phyloP scores from a whole-genome alignment of 23 red algal genomes.

The Agarophyton chilense region DNA sequence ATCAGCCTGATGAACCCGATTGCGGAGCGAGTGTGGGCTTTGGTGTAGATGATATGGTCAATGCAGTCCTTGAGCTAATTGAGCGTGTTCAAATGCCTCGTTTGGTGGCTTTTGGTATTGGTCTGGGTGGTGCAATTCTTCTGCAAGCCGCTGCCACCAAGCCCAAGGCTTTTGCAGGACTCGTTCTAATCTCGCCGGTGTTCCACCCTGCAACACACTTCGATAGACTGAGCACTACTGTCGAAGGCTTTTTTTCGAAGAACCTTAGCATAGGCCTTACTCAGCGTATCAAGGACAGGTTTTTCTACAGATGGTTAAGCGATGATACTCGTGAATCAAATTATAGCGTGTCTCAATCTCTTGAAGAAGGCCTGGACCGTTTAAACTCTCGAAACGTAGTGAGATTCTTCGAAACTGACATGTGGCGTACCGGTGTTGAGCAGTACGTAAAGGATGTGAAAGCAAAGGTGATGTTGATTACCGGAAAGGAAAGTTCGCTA shows the following conservation, averaged over 20 bases:
- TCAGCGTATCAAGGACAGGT: slow-evolving; percentile 50
- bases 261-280: slow-evolving; percentile 45
- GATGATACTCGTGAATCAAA: slow-evolving; percentile 43
- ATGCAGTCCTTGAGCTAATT: slow-evolving; percentile 16
- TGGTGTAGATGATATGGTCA: slow-evolving; percentile 32
- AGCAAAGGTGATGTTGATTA: slow-evolving; percentile 38
- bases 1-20: slow-evolving; percentile 17
- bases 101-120: slow-evolving; percentile 45
- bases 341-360: slow-evolving; percentile 18
- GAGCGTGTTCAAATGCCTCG: slow-evolving; percentile 16
- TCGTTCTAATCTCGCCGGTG: slow-evolving; percentile 56
- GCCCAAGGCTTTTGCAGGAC: slow-evolving; percentile 41
- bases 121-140: slow-evolving; percentile 32
- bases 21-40: slow-evolving; percentile 14
- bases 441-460: slow-evolving; percentile 19
- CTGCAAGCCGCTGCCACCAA: slow-evolving; percentile 21
- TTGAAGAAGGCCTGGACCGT: slow-evolving; percentile 59
- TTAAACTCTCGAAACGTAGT: slow-evolving; percentile 48
- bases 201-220: slow-evolving; percentile 13
- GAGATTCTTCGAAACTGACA: slow-evolving; percentile 26
- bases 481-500: slow-evolving; percentile 44
- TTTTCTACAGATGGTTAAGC: slow-evolving; percentile 51
- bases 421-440: slow-evolving; percentile 49
- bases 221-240: not conserved
- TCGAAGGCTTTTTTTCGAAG: slow-evolving; percentile 44